Evolutionary conservation across 2,329 filamentous ascomycete species (phyloP).

Genomic region (Akanthomyces uredinophilus): DNA sequence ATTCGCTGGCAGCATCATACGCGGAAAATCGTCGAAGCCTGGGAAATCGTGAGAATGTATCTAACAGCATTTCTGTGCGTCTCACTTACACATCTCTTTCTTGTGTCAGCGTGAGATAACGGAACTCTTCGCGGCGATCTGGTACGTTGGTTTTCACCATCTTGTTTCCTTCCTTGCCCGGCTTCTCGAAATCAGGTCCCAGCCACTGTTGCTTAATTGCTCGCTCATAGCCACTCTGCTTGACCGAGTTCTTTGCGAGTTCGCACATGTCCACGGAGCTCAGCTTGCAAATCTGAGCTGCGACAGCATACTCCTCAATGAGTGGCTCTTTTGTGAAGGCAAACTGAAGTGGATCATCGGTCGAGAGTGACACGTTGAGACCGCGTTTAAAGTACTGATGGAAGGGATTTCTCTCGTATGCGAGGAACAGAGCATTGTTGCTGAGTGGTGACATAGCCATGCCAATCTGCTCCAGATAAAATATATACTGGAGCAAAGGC

Average conservation of each 20-base stretch:
- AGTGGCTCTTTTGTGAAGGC: constrained; percentile 97
- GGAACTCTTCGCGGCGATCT: constrained; percentile 83
- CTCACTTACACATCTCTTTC: constrained; percentile 74
- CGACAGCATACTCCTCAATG: constrained; percentile 97
- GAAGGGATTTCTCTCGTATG: constrained; percentile 96
- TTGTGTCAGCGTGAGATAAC: constrained; percentile 77
- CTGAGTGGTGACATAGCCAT: constrained; percentile 99
- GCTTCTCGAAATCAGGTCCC: constrained; percentile 68
- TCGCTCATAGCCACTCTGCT: constrained; percentile 89
- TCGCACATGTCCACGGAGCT: constrained; percentile 98
- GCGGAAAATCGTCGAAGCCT: constrained; percentile 41
- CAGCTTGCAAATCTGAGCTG: constrained; percentile 97
- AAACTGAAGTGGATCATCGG: constrained; percentile 94
- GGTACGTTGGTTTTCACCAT: constrained; percentile 97
- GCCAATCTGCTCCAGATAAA: constrained; percentile 96
- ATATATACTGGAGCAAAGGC: constrained; percentile 90
- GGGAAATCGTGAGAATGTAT: not conserved
- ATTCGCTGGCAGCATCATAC: constrained; percentile 22
- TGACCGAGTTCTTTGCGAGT: constrained; percentile 90
- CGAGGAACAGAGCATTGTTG: constrained; percentile 94
- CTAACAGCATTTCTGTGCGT: not conserved
- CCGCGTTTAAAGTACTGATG: constrained; percentile 92
- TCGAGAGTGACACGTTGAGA: constrained; percentile 91
- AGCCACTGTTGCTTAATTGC: constrained; percentile 89
- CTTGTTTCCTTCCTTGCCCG: constrained; percentile 79